Conservation (phyloP, 2,329 filamentous ascomycete species). For the Cryphonectria radicalis region DNA sequence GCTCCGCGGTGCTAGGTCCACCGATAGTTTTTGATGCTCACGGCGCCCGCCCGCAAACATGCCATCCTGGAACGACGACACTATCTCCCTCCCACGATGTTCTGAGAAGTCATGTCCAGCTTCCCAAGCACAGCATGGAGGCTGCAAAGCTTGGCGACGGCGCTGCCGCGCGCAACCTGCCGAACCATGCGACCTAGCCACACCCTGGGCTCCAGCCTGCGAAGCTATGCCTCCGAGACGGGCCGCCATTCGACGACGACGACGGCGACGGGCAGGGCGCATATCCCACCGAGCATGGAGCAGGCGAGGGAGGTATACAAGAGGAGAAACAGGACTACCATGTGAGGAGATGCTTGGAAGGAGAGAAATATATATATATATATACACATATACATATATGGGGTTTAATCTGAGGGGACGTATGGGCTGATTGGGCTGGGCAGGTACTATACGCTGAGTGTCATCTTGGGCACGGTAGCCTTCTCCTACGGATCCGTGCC, state of each 20-base stretch:
- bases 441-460: slow-evolving; percentile 75
- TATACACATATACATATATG: not conserved
- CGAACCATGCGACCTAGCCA: slow-evolving; percentile 12
- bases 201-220: slow-evolving; percentile 13
- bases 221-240: slow-evolving; percentile 34
- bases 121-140: slow-evolving; percentile 43
- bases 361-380: not conserved
- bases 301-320: slow-evolving; percentile 67
- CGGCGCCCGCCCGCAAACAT: slow-evolving; percentile 29
- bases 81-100: slow-evolving; percentile 31
- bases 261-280: slow-evolving; percentile 28
- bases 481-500: slow-evolving; percentile 84
- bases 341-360: slow-evolving; percentile 45
- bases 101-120: slow-evolving; percentile 44
- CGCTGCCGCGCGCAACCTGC: slow-evolving; percentile 24
- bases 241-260: slow-evolving; percentile 35
- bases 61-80: slow-evolving; percentile 29
- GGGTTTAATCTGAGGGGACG: not conserved
- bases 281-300: slow-evolving; percentile 60
- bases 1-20: slow-evolving; percentile 15
- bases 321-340: slow-evolving; percentile 68
- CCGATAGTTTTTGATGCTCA: not conserved
- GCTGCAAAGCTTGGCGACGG: slow-evolving; percentile 33
- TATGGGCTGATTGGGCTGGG: slow-evolving; percentile 31
- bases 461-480: slow-evolving; percentile 79